Percentiles rank a stretch among this genome's conserved stretches.
These are phyloP conservation scores for Tricholoma sp. DNA, from an alignment of 768 basidiomycete genomes.

Conservation along the genomic window DNA sequence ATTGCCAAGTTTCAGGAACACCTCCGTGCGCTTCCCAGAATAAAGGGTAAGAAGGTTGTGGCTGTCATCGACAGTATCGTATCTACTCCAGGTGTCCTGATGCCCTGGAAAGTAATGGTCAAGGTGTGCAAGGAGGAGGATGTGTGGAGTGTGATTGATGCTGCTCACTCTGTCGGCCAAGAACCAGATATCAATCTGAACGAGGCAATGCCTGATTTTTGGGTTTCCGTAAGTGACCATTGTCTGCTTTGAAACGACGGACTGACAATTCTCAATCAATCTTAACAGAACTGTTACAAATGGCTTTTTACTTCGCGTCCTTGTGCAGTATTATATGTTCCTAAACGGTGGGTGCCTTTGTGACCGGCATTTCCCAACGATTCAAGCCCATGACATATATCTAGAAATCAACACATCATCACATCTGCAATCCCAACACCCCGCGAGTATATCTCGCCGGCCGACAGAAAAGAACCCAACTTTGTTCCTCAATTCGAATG, in stretches of 20 bases:
- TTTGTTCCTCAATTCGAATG: constrained; percentile 44
- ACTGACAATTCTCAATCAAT: neutral
- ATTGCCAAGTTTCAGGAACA: constrained; percentile 28
- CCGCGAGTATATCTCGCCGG: constrained; percentile 39
- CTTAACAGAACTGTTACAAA: constrained; percentile 62
- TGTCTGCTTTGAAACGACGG: neutral
- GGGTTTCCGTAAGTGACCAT: constrained; percentile 52
- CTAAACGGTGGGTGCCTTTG: constrained; percentile 17
- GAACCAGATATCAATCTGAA: constrained; percentile 56
- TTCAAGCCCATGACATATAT: too few relatives aligned
- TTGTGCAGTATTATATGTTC: constrained; percentile 45
- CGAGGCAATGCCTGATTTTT: constrained; percentile 60
- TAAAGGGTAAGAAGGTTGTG: constrained; percentile 24
- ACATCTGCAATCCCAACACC: constrained; percentile 56
- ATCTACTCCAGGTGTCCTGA: constrained; percentile 51
- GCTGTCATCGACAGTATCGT: constrained; percentile 62
- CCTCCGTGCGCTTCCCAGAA: neutral
- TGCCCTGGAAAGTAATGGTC: constrained; percentile 74
- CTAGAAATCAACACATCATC: constrained; percentile 61
- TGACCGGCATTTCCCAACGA: neutral
- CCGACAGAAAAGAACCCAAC: constrained; percentile 25
- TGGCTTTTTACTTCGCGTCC: constrained; percentile 62
- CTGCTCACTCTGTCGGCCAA: constrained; percentile 75
- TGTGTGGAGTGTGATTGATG: constrained; percentile 64
- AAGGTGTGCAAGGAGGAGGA: constrained; percentile 58